phyloP scores from a whole-genome alignment of 305 asterid species.

The Rubia peregrina region DNA sequence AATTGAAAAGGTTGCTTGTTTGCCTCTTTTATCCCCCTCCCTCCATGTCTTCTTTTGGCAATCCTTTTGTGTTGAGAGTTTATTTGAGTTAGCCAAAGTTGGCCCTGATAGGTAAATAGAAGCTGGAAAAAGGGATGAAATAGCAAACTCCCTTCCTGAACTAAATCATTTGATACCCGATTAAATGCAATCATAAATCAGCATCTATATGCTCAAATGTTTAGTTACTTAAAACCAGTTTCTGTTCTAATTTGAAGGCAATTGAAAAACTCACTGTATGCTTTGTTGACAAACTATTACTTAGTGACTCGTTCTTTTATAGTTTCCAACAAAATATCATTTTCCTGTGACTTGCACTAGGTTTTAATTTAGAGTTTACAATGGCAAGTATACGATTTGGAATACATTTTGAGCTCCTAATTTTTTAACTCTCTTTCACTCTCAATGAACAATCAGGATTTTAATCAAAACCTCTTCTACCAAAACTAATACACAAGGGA shows the following conservation, averaged over 20 bases:
- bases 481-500: not conserved
- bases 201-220: not conserved
- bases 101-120: not conserved
- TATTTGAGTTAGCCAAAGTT: not conserved
- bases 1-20: constrained; percentile 49
- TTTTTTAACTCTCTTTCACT: not conserved
- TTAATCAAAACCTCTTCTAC: not conserved
- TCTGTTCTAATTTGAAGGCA: no score
- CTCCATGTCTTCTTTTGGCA: not conserved
- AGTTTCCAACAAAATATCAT: not conserved
- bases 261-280: not conserved
- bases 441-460: not conserved
- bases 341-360: not conserved
- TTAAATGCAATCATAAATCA: not conserved
- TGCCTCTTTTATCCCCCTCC: not conserved
- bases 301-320: not conserved
- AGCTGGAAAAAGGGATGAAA: no score
- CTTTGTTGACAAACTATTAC: not conserved
- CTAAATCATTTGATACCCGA: not conserved
- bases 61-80: not conserved
- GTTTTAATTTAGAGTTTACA: not conserved
- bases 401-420: not conserved
- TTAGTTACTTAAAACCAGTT: not conserved
- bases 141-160: no score
- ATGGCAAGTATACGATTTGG: not conserved